Evolutionary conservation across 192 early-diverging fungal species (phyloP).

Genomic region (Umbelopsis ramanniana): DNA sequence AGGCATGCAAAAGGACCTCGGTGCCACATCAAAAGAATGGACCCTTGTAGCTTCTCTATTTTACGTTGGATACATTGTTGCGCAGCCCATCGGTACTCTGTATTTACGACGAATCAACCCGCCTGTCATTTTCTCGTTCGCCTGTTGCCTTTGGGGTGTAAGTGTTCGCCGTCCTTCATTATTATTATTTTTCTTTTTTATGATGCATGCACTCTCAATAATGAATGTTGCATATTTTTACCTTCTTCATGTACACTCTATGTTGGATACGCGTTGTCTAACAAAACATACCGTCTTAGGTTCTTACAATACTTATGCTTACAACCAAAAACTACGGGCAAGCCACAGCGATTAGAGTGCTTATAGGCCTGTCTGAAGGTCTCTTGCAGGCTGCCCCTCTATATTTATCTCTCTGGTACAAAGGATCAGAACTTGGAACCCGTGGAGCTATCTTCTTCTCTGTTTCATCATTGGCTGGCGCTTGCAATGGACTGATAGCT

Average conservation of each 20-base stretch:
- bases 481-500: conserved; percentile 24
- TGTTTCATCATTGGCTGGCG: conserved; percentile 19
- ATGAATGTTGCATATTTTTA: background rate
- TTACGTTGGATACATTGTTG: conserved; percentile 16
- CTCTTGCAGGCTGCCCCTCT: conserved; percentile 22
- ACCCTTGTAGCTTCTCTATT: conserved; percentile 1
- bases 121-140: conserved; percentile 14
- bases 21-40: conserved; percentile 1
- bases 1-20: conserved; percentile 26
- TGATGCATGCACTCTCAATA: background rate
- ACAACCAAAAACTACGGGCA: conserved; percentile 17
- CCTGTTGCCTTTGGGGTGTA: conserved; percentile 23
- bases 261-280: too few species aligned
- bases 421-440: conserved; percentile 13
- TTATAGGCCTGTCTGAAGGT: conserved; percentile 15
- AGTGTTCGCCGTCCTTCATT: background rate
- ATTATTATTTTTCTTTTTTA: background rate
- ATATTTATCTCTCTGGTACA: conserved; percentile 26
- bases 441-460: conserved; percentile 25
- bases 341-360: conserved; percentile 19
- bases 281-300: background rate
- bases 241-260: background rate
- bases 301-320: conserved; percentile 14
- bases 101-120: conserved; percentile 18
- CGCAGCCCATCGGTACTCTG: conserved; percentile 19